These are phyloP conservation scores for Pythium graminicola DNA, from an alignment of 352 stramenopile genomes.

Conservation along the genomic window DNA sequence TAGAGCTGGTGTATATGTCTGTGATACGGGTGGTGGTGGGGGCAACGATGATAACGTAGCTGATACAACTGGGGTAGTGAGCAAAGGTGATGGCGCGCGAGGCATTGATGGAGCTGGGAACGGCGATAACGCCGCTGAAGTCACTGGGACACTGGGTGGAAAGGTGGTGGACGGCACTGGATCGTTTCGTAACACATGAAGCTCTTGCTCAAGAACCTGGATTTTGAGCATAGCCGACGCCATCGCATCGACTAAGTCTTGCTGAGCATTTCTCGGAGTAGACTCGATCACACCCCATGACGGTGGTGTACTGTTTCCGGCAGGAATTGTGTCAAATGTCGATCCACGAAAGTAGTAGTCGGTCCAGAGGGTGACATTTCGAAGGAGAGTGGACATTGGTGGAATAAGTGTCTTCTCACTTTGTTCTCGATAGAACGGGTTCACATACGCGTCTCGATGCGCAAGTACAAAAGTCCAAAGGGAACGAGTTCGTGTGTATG, in stretches of 20 bases:
- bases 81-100: not conserved
- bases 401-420: slow-evolving; percentile 50
- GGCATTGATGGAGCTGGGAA: too few relatives aligned
- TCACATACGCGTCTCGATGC: slow-evolving; percentile 39
- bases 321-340: slow-evolving; percentile 33
- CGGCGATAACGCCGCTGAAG: too few relatives aligned
- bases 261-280: slow-evolving; percentile 20
- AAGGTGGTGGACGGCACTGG: not conserved
- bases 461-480: slow-evolving; percentile 59
- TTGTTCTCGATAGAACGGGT: slow-evolving; percentile 64
- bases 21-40: slow-evolving; percentile 9
- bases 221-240: slow-evolving; percentile 42
- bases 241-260: slow-evolving; percentile 62
- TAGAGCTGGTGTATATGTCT: not conserved
- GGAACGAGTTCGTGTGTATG: slow-evolving; percentile 52
- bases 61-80: not conserved
- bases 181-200: slow-evolving; percentile 13
- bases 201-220: slow-evolving; percentile 44
- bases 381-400: slow-evolving; percentile 42
- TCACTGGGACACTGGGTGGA: too few relatives aligned
- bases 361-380: slow-evolving; percentile 73
- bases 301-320: slow-evolving; percentile 41
- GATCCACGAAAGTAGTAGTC: slow-evolving; percentile 73
- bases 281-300: slow-evolving; percentile 26
- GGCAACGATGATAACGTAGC: slow-evolving; percentile 10